Evolutionary conservation across 495 filamentous ascomycete species (phyloP).

Genomic region (Lasiosphaeria hispida): DNA sequence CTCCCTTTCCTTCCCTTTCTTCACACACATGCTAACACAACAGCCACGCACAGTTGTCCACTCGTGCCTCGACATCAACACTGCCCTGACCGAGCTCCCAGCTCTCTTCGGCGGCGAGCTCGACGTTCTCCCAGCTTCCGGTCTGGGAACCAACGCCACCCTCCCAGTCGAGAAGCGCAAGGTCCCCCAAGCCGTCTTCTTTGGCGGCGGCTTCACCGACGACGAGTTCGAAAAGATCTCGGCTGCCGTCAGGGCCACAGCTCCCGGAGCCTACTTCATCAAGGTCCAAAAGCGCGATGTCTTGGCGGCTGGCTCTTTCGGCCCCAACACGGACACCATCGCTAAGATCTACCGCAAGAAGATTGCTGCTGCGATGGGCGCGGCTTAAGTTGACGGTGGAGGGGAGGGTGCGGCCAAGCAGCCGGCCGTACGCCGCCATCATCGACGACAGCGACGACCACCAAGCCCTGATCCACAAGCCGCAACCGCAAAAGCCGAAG

Average conservation of each 20-base stretch:
- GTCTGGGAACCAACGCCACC: conserved; percentile 26
- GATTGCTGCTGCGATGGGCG: conserved; percentile 24
- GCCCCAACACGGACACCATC: conserved; percentile 31
- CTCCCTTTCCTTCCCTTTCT: background rate
- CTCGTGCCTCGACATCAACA: conserved; percentile 23
- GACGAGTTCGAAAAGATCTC: conserved; percentile 29
- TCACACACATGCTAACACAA: background rate
- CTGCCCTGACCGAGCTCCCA: conserved; percentile 30
- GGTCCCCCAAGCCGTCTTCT: conserved; percentile 29
- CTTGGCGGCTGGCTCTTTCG: conserved; percentile 28
- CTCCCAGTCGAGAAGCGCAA: conserved; percentile 11
- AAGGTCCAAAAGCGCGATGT: conserved; percentile 32
- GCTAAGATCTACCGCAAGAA: conserved; percentile 36
- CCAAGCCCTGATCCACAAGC: background rate
- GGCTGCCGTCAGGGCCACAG: conserved; percentile 19
- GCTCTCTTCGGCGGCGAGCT: conserved; percentile 27
- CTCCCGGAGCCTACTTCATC: conserved; percentile 21
- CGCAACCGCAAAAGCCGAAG: conserved; percentile 1
- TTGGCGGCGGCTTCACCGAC: conserved; percentile 31
- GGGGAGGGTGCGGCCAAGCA: background rate
- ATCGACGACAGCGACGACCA: background rate
- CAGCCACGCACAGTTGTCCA: conserved; percentile 25
- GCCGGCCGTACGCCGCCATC: conserved; percentile 6
- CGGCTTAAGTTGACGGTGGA: conserved; percentile 11
- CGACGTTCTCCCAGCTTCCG: conserved; percentile 19